Conservation (phyloP, 2,329 filamentous ascomycete genomes). For the Sporothrix humicola region DNA sequence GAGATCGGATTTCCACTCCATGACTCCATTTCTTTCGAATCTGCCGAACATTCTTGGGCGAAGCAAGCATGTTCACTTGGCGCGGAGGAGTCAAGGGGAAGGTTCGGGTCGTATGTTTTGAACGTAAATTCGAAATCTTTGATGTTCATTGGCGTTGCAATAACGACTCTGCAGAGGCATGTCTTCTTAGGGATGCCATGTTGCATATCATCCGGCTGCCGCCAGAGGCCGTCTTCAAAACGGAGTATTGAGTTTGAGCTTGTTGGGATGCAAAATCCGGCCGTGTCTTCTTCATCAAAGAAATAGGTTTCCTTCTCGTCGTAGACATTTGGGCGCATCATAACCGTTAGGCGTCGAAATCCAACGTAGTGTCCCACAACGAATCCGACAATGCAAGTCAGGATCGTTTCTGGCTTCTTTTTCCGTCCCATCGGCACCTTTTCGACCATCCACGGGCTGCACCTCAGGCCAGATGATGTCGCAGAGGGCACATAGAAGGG, state of each 20-base stretch:
- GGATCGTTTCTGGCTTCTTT: background rate
- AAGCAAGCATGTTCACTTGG: background rate
- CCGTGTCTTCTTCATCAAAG: conserved; percentile 51
- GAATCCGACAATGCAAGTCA: conserved; percentile 55
- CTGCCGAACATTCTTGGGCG: background rate
- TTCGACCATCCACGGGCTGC: conserved; percentile 58
- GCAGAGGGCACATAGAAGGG: conserved; percentile 56
- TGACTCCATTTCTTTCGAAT: conserved; percentile 33
- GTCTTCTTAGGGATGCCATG: background rate
- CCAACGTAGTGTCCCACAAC: conserved; percentile 59
- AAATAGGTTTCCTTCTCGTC: conserved; percentile 47
- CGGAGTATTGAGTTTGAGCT: conserved; percentile 60
- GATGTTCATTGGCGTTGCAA: conserved; percentile 58
- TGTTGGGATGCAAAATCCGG: conserved; percentile 58
- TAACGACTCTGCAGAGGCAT: conserved; percentile 56
- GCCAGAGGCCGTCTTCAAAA: conserved; percentile 61
- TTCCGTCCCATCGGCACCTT: conserved; percentile 43
- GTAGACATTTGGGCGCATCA: background rate
- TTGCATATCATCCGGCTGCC: conserved; percentile 43
- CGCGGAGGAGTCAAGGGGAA: background rate
- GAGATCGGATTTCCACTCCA: conserved; percentile 54
- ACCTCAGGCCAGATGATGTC: conserved; percentile 59
- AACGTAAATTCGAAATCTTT: conserved; percentile 58
- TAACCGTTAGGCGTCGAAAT: conserved; percentile 57
- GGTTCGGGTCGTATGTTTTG: conserved; percentile 20